Evolutionary conservation across 2,329 filamentous ascomycete species (phyloP), one percentile per base, ranked within the genome.

Genomic region (Verticillium klebahnii): DNA sequence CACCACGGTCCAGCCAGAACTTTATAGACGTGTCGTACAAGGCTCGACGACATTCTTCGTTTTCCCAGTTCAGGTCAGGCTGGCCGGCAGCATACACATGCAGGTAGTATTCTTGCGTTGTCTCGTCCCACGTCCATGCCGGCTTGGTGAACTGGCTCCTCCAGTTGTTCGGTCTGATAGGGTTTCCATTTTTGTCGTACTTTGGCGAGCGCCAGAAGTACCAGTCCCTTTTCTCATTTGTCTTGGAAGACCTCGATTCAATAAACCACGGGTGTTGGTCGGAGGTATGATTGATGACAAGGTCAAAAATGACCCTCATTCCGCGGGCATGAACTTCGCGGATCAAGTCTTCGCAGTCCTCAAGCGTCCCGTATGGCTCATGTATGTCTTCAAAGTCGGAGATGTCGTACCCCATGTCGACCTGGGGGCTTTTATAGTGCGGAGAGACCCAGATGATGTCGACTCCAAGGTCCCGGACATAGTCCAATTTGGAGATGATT

Each of bases 41-140:
- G 0, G 89, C 89, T 52, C 82, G 74, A 6, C 89, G 82, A 0
- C 89, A 84, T 1, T 84, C 84, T 0, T 80, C 78, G 62, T 88
- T 88, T 67, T 92, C 88, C 89, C 90, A 93, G 73, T 93, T 93
- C 14, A 93, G 79, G 67, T 93, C 91, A 0, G 90, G 90, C 69
- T 92, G 89, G 63, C 89, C 84, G 2, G 81, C 80, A 5, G 86
- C 85, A 71, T 90, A 93, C 8, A 93, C 78, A 63, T 88, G 84
- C 1, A 92, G 83, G 67, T 90, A 92, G 71, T 90, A 92, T 72
- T 92, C 86, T 57, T 81, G 78, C 0, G 87, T 89, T 5, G 74
- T 72, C 61, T 87, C 81, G 67, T 90, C 86, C 72, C 82, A 90
- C 57, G 83, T 77, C 87, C 87, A 89, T 0, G 82, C 83, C 40